Percentiles rank a stretch among this genome's conserved stretches.
Conservation (phyloP, 2,329 filamentous ascomycete genomes). For the Penicillium brasilianum region DNA sequence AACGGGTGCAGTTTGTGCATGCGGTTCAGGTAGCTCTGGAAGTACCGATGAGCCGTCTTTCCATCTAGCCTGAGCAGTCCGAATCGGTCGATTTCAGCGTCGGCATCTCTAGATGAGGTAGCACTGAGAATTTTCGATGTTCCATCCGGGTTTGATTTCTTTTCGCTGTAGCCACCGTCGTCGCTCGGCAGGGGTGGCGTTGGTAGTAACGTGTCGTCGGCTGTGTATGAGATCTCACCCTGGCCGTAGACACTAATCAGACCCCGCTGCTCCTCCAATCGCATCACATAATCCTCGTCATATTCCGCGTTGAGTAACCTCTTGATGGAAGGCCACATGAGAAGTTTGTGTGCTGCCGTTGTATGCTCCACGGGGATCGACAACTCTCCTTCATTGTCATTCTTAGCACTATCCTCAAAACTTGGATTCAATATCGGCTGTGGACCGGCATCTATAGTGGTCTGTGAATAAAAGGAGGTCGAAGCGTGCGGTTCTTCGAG, state of each 20-base stretch:
- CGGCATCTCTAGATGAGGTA: conserved; percentile 35
- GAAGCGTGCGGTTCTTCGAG: conserved; percentile 7
- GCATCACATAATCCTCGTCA: conserved; percentile 74
- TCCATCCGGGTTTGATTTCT: conserved; percentile 12
- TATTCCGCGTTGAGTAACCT: conserved; percentile 64
- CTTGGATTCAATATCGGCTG: background rate
- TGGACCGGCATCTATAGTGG: background rate
- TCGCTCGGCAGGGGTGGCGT: conserved; percentile 25
- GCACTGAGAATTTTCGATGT: conserved; percentile 9
- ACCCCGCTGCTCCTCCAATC: conserved; percentile 74
- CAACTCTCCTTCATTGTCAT: conserved; percentile 58
- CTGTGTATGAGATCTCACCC: conserved; percentile 72
- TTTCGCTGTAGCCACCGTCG: conserved; percentile 13
- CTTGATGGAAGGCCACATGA: conserved; percentile 73
- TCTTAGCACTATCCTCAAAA: conserved; percentile 18
- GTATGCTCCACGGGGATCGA: conserved; percentile 85
- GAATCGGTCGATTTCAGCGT: conserved; percentile 56
- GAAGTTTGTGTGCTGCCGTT: conserved; percentile 81
- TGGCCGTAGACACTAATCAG: conserved; percentile 76
- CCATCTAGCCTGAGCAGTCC: conserved; percentile 61
- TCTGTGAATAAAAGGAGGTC: conserved; percentile 8
- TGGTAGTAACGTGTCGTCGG: conserved; percentile 52
- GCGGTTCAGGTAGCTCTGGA: conserved; percentile 62
- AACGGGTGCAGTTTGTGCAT: conserved; percentile 70
- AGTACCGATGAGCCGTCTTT: conserved; percentile 56